Base-by-base conservation (phyloP, 768 basidiomycete species). In the Boletus coccyginus region DNA sequence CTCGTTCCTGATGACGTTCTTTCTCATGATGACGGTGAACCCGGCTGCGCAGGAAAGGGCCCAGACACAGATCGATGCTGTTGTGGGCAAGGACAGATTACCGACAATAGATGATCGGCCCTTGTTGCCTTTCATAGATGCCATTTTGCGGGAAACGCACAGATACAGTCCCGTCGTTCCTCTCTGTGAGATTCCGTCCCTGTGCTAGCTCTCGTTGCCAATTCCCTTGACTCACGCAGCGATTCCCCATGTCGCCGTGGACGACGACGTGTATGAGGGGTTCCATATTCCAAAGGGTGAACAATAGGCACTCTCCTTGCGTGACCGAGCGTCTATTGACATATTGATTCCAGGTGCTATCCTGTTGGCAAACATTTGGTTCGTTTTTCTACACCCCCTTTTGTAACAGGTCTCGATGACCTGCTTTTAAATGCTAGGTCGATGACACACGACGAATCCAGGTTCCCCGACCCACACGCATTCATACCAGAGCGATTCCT, bases 221-320 rank as follows among this genome's bases (percentile, higher is more conserved):
- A 27, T 42, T 12, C 13, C 3, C 7, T 24, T 7, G 55, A 39
- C n/a, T 21, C 10, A n/a, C 17, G 21, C 27, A 67, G 62, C 51
- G 3, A 6, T 65, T n/a, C 53, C 62, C 3, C 58, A 52, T 32
- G 38, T 42, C 10, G 35, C 36, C 7, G 40, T 56, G 12, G 33
- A 59, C 3, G 54, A 62, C 32, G 55, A 60, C 42, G 41, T 59
- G 31, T 66, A 65, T 41, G 35, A 53, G 19, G 69, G 62, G 11
- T 74, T 74, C 53, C 69, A 62, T 43, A 76, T 80, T 17, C 77
- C 77, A 0, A 74, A 75, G 42, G 74, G 68, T 32, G 58, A 21
- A 21, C 33, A 35, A 16, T 14, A 24, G 6, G n/a, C 11, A n/a
- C 5, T 33, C 24, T 21, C 13, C 32, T 27, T 7, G 29, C 27